Evolutionary conservation across 208 protist genomes (phyloP).

Genomic region (Tetramitus jugosus): DNA sequence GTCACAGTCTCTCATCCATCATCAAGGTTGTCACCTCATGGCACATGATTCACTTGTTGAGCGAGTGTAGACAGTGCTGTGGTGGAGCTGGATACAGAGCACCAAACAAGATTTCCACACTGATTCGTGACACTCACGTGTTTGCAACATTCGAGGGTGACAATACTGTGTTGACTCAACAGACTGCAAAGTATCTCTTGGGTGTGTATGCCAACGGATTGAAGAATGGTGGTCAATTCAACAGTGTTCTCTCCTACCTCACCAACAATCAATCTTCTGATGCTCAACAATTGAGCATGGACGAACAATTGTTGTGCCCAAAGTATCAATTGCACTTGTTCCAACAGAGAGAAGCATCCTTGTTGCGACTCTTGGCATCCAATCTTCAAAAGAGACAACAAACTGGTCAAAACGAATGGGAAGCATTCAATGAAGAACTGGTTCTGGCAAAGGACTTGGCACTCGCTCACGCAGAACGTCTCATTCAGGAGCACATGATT

Average conservation of each 20-base stretch:
- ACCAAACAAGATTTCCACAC: slow-evolving; percentile 14
- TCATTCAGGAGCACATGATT: slow-evolving; percentile 1
- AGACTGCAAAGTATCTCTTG: slow-evolving; percentile 3
- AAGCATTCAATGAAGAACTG: slow-evolving; percentile 8
- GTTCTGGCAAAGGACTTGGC: neutral
- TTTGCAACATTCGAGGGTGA: slow-evolving; percentile 20
- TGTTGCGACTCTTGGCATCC: neutral
- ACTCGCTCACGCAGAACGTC: neutral
- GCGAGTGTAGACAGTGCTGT: slow-evolving; percentile 20
- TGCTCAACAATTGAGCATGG: neutral
- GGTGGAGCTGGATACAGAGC: slow-evolving; percentile 16
- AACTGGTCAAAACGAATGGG: slow-evolving; percentile 7
- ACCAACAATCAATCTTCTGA: neutral
- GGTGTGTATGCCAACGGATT: neutral
- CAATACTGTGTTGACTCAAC: slow-evolving; percentile 18
- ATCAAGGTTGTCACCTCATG: neutral
- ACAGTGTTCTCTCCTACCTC: too few relatives aligned
- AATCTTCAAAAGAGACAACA: neutral
- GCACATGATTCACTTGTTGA: neutral
- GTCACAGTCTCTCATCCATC: neutral
- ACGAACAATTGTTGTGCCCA: neutral
- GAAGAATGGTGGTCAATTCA: neutral
- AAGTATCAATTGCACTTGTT: slow-evolving; percentile 15
- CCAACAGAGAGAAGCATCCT: neutral
- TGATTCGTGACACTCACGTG: slow-evolving; percentile 14